phyloP scores from a whole-genome alignment of 2,329 filamentous ascomycete genomes.

The Alternaria triticimaculans region DNA sequence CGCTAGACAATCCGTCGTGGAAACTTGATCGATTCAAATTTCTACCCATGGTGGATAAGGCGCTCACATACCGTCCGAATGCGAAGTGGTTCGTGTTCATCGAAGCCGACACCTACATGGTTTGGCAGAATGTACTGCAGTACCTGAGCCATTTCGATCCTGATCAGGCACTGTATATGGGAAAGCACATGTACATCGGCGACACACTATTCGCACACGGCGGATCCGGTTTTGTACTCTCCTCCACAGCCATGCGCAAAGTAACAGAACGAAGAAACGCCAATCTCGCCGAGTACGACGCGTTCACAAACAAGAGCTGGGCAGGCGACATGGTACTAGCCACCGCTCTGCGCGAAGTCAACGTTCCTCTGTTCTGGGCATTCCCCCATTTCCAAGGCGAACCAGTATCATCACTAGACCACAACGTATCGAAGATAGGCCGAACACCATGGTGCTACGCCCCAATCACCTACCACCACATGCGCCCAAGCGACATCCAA shows the following conservation, averaged over 20 bases:
- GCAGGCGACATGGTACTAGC: conserved; percentile 60
- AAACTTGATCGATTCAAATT: conserved; percentile 45
- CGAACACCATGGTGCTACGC: conserved; percentile 57
- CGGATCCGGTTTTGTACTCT: conserved; percentile 60
- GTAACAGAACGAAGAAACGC: conserved; percentile 43
- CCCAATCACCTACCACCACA: conserved; percentile 57
- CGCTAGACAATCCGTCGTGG: conserved; percentile 24
- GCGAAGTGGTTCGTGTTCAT: conserved; percentile 66
- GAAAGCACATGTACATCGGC: conserved; percentile 60
- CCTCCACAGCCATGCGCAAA: conserved; percentile 54
- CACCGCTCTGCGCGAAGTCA: conserved; percentile 52
- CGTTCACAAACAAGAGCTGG: conserved; percentile 56
- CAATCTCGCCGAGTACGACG: conserved; percentile 51
- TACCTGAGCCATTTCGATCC: conserved; percentile 60
- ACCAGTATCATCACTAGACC: conserved; percentile 29
- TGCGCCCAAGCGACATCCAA: conserved; percentile 51
- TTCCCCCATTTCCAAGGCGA: conserved; percentile 32
- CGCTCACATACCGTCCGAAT: conserved; percentile 44
- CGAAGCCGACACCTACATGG: conserved; percentile 63
- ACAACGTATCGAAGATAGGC: conserved; percentile 25
- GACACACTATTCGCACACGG: conserved; percentile 61
- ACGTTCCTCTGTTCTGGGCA: conserved; percentile 35
- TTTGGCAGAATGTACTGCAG: conserved; percentile 59
- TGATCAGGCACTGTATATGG: conserved; percentile 57
- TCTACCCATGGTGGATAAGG: conserved; percentile 39